phyloP scores from a whole-genome alignment of 2,329 filamentous ascomycete genomes.

The Neopestalotiopsis sp. region DNA sequence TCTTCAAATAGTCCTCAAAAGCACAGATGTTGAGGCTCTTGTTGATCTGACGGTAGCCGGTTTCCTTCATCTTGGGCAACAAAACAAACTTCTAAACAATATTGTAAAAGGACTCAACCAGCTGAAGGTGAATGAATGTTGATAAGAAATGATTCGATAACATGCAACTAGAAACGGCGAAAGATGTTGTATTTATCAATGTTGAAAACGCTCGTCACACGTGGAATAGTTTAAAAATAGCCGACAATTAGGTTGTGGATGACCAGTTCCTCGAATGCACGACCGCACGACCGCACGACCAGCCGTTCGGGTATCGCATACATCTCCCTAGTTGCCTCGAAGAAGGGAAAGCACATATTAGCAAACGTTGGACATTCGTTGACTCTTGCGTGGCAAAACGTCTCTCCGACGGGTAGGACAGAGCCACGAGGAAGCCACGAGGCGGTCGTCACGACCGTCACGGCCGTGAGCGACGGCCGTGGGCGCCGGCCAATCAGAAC shows the following conservation, averaged over 20 bases:
- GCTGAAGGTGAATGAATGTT: neutral
- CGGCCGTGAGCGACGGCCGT: no score
- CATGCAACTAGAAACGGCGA: neutral
- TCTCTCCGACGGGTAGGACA: neutral
- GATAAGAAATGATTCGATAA: neutral
- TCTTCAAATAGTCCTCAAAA: constrained; percentile 52
- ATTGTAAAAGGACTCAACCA: neutral
- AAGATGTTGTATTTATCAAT: neutral
- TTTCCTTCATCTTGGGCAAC: constrained; percentile 19
- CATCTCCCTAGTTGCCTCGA: no score
- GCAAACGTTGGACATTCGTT: neutral
- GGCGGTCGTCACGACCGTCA: no score
- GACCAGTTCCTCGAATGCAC: no score
- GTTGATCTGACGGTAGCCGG: constrained; percentile 52
- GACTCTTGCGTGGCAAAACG: no score
- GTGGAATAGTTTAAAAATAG: no score
- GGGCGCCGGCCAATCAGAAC: neutral
- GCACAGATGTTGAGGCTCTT: constrained; percentile 50
- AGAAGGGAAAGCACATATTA: no score
- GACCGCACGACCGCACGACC: no score
- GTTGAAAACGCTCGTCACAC: neutral
- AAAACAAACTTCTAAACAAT: neutral
- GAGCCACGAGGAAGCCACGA: neutral
- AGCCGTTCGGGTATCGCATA: no score
- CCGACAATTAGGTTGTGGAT: no score